These are phyloP conservation scores for Bipolaris gigantea DNA, from an alignment of 2,329 filamentous ascomycete species.

Conservation along the genomic window DNA sequence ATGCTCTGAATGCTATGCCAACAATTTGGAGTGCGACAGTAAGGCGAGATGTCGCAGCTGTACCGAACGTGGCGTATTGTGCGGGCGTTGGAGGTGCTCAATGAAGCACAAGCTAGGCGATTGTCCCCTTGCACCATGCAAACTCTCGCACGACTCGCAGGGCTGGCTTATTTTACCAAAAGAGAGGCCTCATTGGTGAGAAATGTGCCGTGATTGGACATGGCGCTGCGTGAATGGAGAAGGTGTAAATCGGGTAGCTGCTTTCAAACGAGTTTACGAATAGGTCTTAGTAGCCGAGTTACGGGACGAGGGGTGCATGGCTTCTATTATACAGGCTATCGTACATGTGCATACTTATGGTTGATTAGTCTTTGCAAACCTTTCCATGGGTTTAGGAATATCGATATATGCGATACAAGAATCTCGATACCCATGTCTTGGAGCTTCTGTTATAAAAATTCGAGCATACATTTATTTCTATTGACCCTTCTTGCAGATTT, in stretches of 20 bases:
- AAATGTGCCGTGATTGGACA: too few species aligned
- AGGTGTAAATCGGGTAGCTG: too few species aligned
- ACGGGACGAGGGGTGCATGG: background rate
- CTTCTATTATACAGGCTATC: too few species aligned
- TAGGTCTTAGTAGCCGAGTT: background rate
- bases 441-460: too few species aligned
- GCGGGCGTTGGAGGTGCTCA: conserved; percentile 36
- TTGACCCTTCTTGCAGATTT: too few species aligned
- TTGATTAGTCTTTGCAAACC: too few species aligned
- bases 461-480: too few species aligned
- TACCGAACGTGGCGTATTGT: conserved; percentile 18
- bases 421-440: too few species aligned
- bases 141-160: conserved; percentile 24
- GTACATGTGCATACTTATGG: too few species aligned
- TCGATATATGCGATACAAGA: too few species aligned
- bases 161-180: conserved; percentile 19
- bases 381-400: too few species aligned
- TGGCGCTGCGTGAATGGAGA: too few species aligned
- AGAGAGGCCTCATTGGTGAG: conserved; percentile 24
- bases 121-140: conserved; percentile 28
- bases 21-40: conserved; percentile 30
- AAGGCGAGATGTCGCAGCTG: conserved; percentile 28
- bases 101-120: conserved; percentile 27
- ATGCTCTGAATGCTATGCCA: conserved; percentile 36
- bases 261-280: background rate